Percentiles rank a stretch among this genome's conserved stretches.
Conservation (phyloP, 2,329 filamentous ascomycete genomes). For the Sporothrix curviconia region DNA sequence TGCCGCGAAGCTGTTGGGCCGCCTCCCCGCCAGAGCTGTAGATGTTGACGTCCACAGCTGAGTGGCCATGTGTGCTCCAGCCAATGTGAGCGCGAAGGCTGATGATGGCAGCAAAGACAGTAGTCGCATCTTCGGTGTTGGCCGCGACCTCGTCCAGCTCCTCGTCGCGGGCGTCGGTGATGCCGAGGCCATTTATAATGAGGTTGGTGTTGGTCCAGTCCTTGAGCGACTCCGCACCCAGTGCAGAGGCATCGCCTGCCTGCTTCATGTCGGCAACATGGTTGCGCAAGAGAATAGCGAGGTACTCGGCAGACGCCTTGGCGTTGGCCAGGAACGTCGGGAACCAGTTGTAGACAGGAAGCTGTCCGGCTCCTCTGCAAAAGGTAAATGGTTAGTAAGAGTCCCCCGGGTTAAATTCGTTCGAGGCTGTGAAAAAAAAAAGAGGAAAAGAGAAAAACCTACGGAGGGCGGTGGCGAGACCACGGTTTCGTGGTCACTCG, state of each 20-base stretch:
- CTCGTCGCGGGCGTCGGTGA: constrained; percentile 61
- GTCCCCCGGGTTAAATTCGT: too few relatives aligned
- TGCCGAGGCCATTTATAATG: constrained; percentile 65
- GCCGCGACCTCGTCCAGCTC: constrained; percentile 65
- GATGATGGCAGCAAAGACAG: constrained; percentile 74
- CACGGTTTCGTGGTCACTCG: constrained; percentile 94
- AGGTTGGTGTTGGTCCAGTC: constrained; percentile 63
- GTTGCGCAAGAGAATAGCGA: constrained; percentile 54
- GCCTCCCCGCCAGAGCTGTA: constrained; percentile 69
- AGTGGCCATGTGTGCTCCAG: constrained; percentile 92
- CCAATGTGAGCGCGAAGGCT: constrained; percentile 82
- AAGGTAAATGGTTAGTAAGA: neutral
- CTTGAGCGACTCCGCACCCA: constrained; percentile 33
- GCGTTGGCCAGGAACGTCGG: constrained; percentile 69
- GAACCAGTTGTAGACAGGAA: constrained; percentile 66
- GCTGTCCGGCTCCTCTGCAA: constrained; percentile 40
- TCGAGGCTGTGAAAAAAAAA: too few relatives aligned
- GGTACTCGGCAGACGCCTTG: constrained; percentile 70
- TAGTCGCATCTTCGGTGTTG: constrained; percentile 46
- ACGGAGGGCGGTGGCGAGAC: constrained; percentile 74
- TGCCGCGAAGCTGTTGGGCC: constrained; percentile 63
- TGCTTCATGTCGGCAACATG: constrained; percentile 43
- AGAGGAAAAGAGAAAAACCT: constrained; percentile 26
- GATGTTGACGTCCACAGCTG: constrained; percentile 91
- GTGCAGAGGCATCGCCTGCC: neutral